phyloP scores from a whole-genome alignment of 2,329 filamentous ascomycete species.

The Lachnellula cervina region DNA sequence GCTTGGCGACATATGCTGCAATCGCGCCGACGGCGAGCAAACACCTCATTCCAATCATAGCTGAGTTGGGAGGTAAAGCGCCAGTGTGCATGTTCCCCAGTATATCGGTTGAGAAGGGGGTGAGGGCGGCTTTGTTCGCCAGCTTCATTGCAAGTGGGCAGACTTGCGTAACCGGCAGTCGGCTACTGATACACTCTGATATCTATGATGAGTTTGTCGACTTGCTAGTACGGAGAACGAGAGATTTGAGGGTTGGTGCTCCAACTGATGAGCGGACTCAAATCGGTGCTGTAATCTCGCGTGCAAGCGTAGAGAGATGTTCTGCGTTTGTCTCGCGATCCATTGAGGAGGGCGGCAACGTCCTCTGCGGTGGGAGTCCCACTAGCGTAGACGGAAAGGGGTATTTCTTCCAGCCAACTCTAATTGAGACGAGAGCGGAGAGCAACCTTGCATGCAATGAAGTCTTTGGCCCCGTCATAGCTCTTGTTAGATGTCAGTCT shows the following conservation, averaged over 20 bases:
- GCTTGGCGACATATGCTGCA: conserved; percentile 59
- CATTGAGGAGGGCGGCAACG: conserved; percentile 33
- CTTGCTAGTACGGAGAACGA: conserved; percentile 36
- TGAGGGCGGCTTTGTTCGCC: conserved; percentile 45
- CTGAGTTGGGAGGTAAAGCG: conserved; percentile 66
- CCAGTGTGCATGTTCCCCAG: conserved; percentile 60
- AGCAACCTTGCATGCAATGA: conserved; percentile 83
- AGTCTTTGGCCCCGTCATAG: conserved; percentile 89
- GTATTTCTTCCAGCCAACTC: conserved; percentile 85
- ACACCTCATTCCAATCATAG: conserved; percentile 61
- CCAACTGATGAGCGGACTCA: conserved; percentile 56
- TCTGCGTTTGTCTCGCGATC: conserved; percentile 31
- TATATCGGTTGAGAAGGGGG: conserved; percentile 56
- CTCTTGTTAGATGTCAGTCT: conserved; percentile 77
- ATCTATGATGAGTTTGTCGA: conserved; percentile 33
- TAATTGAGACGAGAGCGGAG: conserved; percentile 72
- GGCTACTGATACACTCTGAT: conserved; percentile 45
- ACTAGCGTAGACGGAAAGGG: conserved; percentile 44
- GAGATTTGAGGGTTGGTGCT: conserved; percentile 45
- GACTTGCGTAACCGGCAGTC: conserved; percentile 51
- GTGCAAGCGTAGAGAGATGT: conserved; percentile 53
- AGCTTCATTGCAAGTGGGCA: conserved; percentile 50
- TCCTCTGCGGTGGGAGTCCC: conserved; percentile 44
- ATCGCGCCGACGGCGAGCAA: conserved; percentile 57
- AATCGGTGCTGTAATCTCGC: conserved; percentile 57